These are phyloP conservation scores for Podospora tetraspora DNA, from an alignment of 495 filamentous ascomycete genomes.

Conservation along the genomic window DNA sequence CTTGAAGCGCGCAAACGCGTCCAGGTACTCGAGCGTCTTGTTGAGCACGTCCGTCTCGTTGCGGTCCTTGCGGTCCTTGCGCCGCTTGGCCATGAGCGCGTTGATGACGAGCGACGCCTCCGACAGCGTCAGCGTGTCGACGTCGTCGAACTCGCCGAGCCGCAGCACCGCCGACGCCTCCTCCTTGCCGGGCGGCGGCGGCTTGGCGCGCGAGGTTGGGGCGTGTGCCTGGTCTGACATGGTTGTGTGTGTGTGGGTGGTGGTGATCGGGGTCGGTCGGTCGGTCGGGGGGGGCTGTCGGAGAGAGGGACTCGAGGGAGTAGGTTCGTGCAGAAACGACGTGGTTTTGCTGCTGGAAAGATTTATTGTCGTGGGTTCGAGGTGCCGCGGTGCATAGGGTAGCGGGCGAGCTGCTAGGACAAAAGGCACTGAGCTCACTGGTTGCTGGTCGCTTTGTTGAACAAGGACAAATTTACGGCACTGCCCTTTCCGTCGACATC, in stretches of 20 bases:
- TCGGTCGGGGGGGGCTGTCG: not conserved
- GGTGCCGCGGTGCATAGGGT: not conserved
- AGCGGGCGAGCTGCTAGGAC: not conserved
- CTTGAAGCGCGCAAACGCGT: constrained; percentile 91
- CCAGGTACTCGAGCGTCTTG: constrained; percentile 86
- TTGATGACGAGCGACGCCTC: constrained; percentile 90
- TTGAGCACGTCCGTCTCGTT: constrained; percentile 69
- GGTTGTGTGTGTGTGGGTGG: not conserved
- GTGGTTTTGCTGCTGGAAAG: not conserved
- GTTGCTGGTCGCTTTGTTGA: not conserved
- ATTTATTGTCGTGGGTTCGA: not conserved
- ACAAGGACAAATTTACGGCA: not conserved
- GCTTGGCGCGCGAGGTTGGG: constrained; percentile 66
- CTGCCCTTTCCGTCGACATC: not conserved
- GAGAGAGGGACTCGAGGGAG: not conserved
- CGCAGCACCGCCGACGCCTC: constrained; percentile 75
- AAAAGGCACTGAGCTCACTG: not conserved
- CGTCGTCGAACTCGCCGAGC: constrained; percentile 87
- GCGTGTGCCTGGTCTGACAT: constrained; percentile 33
- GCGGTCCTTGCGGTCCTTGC: constrained; percentile 55
- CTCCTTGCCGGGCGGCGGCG: constrained; percentile 72
- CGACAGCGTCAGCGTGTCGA: constrained; percentile 79
- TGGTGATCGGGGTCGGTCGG: not conserved
- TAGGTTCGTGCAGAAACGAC: not conserved
- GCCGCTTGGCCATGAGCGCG: constrained; percentile 72